Conservation (phyloP, 495 filamentous ascomycete genomes). For the Penicillium desertorum region DNA sequence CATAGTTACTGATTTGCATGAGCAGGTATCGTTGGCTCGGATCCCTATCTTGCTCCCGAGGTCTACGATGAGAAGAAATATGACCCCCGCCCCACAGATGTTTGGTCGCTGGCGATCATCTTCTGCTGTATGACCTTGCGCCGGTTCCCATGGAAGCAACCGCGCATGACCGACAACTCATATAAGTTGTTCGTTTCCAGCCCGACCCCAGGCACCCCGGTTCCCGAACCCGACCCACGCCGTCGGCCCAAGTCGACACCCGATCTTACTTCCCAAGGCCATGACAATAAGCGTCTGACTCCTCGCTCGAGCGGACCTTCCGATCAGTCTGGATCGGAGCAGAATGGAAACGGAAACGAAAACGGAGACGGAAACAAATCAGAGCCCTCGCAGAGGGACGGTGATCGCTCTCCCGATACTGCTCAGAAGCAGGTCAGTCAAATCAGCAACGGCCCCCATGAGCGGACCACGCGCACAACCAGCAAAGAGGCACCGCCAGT, state of each 20-base stretch:
- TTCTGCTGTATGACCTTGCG: constrained; percentile 98
- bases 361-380: constrained; percentile 17
- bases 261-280: constrained; percentile 32
- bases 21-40: constrained; percentile 91
- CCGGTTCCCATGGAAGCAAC: constrained; percentile 96
- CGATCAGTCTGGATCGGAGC: constrained; percentile 16
- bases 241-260: constrained; percentile 42
- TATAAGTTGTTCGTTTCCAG: constrained; percentile 87
- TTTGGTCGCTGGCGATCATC: constrained; percentile 98
- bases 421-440: constrained; percentile 31
- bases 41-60: constrained; percentile 95
- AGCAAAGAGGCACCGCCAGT: constrained; percentile 54
- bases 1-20: constrained; percentile 5
- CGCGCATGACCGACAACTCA: constrained; percentile 86
- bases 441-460: constrained; percentile 21
- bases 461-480: constrained; percentile 37
- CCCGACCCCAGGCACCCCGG: constrained; percentile 56
- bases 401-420: constrained; percentile 21
- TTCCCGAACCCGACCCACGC: constrained; percentile 46
- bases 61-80: constrained; percentile 95
- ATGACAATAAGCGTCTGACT: constrained; percentile 27
- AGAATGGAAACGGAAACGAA: constrained; percentile 20
- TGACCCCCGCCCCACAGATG: constrained; percentile 89
- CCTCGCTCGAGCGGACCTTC: constrained; percentile 17
- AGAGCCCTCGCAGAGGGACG: constrained; percentile 11